Base-by-base conservation (phyloP, 352 stramenopile species). In the Pythium plurisporium region DNA sequence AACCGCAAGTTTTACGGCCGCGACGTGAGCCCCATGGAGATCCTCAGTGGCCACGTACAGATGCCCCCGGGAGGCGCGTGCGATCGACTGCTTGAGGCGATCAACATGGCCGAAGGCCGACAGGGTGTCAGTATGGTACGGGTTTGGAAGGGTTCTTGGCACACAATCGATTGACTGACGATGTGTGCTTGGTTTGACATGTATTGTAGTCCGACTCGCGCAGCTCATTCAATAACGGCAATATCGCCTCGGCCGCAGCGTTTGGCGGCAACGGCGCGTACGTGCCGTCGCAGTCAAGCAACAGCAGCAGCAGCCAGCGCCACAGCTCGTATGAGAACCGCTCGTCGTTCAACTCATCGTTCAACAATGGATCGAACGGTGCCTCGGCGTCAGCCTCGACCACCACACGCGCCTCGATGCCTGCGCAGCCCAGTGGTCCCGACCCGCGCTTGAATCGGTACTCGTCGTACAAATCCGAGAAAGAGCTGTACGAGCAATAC, bases 1-100 rank as follows among this genome's bases (percentile, higher is more conserved):
- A 95, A 95, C 66, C 62, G 41, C 40, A 76, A 86, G 57, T 95
- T 93, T 49, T 95, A 95, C 67, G 86, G 83, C 14, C 75, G 77
- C 12, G 83, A 94, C 9, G 78, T 95, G 37, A 76, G 70, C n/a
- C 83, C 86, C 4, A 73, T 77, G 61, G 79, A 95, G 62, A 94
- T 95, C 53, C 57, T 95, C 8, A 90, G 62, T 43, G 86, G 86
- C 53, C 71, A 91, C 42, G 80, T 94, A n/a, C n/a, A n/a, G n/a
- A n/a, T n/a, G n/a, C n/a, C n/a, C n/a, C n/a, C n/a, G n/a, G n/a
- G n/a, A n/a, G 50, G 50, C 27, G n/a, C 50, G 27, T 38, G 40
- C 8, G 29, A 58, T 25, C 25, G 27, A 29, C 30, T 58, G 50
- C 50, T 58, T 14, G 50, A 58, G 26, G 50, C 50, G 37, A 58